Base-by-base conservation (phyloP, 805 yeast species). In the Kluyveromyces siamensis region DNA sequence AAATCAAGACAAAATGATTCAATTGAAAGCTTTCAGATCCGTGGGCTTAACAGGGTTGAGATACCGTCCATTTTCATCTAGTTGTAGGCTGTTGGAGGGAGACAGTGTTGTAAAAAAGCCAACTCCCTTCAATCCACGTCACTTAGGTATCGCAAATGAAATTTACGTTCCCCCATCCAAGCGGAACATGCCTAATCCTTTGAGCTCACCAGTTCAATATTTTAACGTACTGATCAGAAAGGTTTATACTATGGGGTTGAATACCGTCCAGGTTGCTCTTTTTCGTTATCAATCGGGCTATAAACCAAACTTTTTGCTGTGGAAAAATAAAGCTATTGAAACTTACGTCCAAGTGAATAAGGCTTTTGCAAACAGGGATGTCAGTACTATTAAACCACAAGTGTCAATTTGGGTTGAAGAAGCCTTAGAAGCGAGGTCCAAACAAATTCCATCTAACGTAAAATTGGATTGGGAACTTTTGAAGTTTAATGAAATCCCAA, bases 241-340 rank as follows among this genome's bases (percentile, higher is more conserved):
- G 55, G 55, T 81, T 27, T 83, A 82, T 48, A 67, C 77, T 3
- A 73, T 82, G 51, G 87, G 84, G 11, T 72, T 82, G 57, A 86
- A 85, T 62, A 84, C 91, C 17, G 64, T 72, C n/a, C 76, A 84
- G 56, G 67, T 84, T 40, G 89, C 83, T 8, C 65, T 80, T 44
- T 79, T 82, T 57, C 83, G 87, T 37, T 75, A 79, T 62, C 85
- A 84, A 63, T 81, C 89, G 27, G 77, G 80, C 37, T 61, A 76
- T 49, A 84, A 80, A 65, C 87, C 90, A 33, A 70, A 79, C 40
- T 84, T 83, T 55, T 62, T 80, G 18, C 76, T 81, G 51, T 90
- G 96, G 96, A 87, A 86, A 65, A 91, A 88, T 66, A 75, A 75
- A 30, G 95, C 95, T 8, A 80, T 90, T 56, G 87, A 87, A 56